Percentiles rank a stretch among this genome's conserved stretches.
Conservation (phyloP, 257 asterid species). For the Handroanthus guayacan region DNA sequence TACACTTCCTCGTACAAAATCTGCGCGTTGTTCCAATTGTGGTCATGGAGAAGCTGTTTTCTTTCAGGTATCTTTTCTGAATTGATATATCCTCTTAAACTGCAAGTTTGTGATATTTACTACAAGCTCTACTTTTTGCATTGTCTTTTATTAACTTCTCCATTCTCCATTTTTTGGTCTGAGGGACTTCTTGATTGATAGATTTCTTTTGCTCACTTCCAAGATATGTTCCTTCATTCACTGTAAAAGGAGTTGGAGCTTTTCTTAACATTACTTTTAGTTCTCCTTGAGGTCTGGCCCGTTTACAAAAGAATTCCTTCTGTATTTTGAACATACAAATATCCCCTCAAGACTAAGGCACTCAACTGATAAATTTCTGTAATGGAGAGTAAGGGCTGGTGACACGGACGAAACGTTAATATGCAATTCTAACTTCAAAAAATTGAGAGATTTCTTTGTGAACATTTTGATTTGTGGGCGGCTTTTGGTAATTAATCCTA, state of each 20-base stretch:
- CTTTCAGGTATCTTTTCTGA: constrained; percentile 70
- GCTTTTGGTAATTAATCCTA: too few species aligned
- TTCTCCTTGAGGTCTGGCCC: too few species aligned
- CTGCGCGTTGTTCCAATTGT: constrained; percentile 80
- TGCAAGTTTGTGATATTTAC: constrained; percentile 1
- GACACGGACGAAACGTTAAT: too few species aligned
- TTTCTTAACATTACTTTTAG: not conserved
- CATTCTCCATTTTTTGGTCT: not conserved
- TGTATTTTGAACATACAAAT: too few species aligned
- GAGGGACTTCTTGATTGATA: not conserved
- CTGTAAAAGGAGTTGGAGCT: not conserved
- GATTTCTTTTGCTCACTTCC: not conserved
- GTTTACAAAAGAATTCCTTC: too few species aligned
- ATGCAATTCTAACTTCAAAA: too few species aligned
- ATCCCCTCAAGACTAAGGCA: too few species aligned
- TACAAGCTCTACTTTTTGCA: not conserved
- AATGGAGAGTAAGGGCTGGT: too few species aligned
- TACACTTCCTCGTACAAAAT: constrained; percentile 96
- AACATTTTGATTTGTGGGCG: too few species aligned
- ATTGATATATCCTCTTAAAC: not conserved
- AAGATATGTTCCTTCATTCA: not conserved
- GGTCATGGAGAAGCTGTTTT: constrained; percentile 99
- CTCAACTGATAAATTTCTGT: too few species aligned
- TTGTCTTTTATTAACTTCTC: not conserved
- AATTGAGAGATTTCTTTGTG: not conserved